Evolutionary conservation across 345 rosid genomes (phyloP).

Genomic region (Corymbia maculata): DNA sequence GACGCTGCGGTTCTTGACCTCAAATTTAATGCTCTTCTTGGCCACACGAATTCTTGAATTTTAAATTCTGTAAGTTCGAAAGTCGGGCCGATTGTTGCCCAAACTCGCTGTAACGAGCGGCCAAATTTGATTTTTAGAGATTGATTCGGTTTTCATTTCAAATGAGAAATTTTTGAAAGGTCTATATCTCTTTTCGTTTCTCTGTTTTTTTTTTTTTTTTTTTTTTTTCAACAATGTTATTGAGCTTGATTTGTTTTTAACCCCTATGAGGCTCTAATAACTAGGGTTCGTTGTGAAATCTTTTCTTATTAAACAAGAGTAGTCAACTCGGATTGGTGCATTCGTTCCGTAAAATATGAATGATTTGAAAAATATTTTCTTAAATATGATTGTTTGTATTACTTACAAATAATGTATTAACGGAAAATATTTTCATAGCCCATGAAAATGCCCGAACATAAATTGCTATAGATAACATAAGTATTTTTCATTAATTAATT

Average conservation of each 20-base stretch:
- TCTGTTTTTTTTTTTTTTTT: not conserved
- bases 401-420: not conserved
- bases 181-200: not conserved
- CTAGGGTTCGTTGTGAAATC: not conserved
- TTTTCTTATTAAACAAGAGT: not conserved
- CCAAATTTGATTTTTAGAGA: not conserved
- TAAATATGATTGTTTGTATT: accelerated
- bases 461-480: not conserved
- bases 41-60: not conserved
- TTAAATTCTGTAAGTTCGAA: not conserved
- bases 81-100: not conserved
- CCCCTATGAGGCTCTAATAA: not conserved
- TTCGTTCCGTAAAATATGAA: not conserved
- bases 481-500: not conserved
- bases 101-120: not conserved
- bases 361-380: not conserved
- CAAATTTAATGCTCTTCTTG: not conserved
- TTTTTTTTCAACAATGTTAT: not conserved
- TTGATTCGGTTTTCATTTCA: not conserved
- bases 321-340: accelerated
- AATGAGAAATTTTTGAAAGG: not conserved
- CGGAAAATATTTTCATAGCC: accelerated
- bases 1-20: not conserved
- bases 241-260: not conserved
- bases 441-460: too few relatives aligned